These are phyloP conservation scores for Galium porrigens DNA, from an alignment of 305 asterid genomes.

Conservation along the genomic window DNA sequence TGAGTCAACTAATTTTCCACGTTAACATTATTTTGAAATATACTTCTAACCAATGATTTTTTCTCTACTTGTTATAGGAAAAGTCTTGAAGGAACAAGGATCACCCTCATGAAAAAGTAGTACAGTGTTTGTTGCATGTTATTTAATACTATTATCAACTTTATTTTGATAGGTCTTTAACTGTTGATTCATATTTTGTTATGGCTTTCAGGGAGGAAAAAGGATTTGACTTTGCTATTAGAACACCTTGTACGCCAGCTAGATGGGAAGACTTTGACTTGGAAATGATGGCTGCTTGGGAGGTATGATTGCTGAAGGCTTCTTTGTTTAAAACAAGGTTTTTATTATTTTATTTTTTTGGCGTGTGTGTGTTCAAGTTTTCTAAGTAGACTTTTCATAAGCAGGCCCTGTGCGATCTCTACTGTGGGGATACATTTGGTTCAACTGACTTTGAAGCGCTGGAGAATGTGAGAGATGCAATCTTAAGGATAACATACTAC, in stretches of 20 bases:
- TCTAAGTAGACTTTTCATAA: slow-evolving; percentile 14
- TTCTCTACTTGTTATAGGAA: slow-evolving; percentile 43
- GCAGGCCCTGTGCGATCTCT: slow-evolving; percentile 85
- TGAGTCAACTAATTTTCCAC: background rate
- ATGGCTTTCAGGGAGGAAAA: slow-evolving; percentile 40
- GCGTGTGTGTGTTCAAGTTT: background rate
- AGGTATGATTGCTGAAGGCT: slow-evolving; percentile 35
- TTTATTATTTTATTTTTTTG: background rate
- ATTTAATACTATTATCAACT: background rate
- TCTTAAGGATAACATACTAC: slow-evolving; percentile 74
- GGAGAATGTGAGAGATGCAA: slow-evolving; percentile 74
- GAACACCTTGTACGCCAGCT: slow-evolving; percentile 68
- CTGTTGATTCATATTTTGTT: slow-evolving; percentile 9
- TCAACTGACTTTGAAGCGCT: slow-evolving; percentile 70
- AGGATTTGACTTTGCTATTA: slow-evolving; percentile 65
- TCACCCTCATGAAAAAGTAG: slow-evolving; percentile 55
- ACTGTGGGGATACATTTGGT: slow-evolving; percentile 74
- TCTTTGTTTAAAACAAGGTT: background rate
- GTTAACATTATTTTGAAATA: background rate
- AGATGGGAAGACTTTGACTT: slow-evolving; percentile 82
- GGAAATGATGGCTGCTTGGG: slow-evolving; percentile 97
- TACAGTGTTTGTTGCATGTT: slow-evolving; percentile 14
- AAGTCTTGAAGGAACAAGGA: slow-evolving; percentile 89
- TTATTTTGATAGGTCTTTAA: background rate
- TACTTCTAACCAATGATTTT: background rate